phyloP scores from a whole-genome alignment of 139 green algal species.

The Eudorina sp. region DNA sequence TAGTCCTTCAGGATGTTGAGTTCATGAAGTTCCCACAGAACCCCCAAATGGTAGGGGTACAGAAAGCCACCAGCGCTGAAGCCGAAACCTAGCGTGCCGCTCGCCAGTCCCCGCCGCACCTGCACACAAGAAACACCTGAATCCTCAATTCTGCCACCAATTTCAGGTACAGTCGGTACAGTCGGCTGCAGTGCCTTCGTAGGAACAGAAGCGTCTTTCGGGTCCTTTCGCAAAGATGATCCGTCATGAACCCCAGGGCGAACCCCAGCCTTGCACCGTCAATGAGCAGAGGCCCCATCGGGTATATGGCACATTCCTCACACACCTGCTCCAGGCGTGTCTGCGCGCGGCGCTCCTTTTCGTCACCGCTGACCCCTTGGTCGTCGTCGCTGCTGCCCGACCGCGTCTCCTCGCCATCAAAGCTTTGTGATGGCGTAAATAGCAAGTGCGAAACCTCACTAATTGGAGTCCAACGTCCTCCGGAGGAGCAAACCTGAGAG shows the following conservation, averaged over 20 bases:
- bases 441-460: background rate
- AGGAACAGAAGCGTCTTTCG: no score
- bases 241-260: no score
- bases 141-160: no score
- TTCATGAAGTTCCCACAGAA: slow-evolving; percentile 50
- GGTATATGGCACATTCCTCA: no score
- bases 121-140: no score
- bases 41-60: slow-evolving; percentile 64
- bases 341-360: background rate
- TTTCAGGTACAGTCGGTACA: no score
- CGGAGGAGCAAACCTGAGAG: background rate
- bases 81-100: slow-evolving; percentile 60
- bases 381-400: background rate
- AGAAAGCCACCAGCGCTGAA: slow-evolving; percentile 65
- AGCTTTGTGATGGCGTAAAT: background rate
- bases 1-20: slow-evolving; percentile 49
- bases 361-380: background rate
- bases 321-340: slow-evolving; percentile 31
- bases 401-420: background rate
- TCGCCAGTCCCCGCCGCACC: background rate
- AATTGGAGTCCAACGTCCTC: background rate
- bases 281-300: no score
- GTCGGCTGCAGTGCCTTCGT: no score
- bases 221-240: no score
- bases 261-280: no score